These are phyloP conservation scores for Carex cristatella DNA, from an alignment of 176 grass and related monocot genomes.

Conservation along the genomic window DNA sequence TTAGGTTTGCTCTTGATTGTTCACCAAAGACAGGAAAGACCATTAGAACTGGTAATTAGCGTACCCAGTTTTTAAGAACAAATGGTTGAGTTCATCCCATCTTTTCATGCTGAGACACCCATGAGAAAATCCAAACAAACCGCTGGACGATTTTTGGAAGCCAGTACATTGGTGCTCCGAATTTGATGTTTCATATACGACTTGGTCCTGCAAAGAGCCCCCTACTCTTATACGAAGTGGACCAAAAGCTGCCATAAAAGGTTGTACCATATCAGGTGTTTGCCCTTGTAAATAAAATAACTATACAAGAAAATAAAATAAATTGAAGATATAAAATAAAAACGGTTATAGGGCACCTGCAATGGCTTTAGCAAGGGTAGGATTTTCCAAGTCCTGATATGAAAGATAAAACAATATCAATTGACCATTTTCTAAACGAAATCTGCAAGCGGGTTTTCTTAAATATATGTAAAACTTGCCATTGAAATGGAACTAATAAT, in stretches of 20 bases:
- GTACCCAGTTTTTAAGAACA: conserved; percentile 80
- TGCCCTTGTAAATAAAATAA: conserved; percentile 4
- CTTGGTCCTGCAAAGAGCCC: conserved; percentile 97
- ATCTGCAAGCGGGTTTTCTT: neutral
- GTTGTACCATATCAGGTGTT: neutral
- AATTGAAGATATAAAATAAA: neutral
- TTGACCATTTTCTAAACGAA: neutral
- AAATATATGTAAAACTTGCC: neutral
- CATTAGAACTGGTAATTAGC: neutral
- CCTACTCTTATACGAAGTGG: conserved; percentile 80
- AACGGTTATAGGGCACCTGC: conserved; percentile 37
- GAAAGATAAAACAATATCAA: conserved; percentile 11
- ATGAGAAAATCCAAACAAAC: conserved; percentile 89
- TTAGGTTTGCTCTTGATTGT: neutral
- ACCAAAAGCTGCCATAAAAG: conserved; percentile 53
- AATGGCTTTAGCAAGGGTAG: conserved; percentile 72
- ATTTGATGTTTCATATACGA: conserved; percentile 68
- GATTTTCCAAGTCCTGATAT: conserved; percentile 64
- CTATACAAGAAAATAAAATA: conserved; percentile 6
- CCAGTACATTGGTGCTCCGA: conserved; percentile 48
- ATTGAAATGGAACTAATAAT: neutral
- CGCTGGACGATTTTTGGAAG: conserved; percentile 56
- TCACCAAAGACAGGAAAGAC: neutral
- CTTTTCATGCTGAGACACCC: conserved; percentile 89
- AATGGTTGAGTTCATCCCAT: conserved; percentile 79